These are phyloP conservation scores for Trametes elegans DNA, from an alignment of 768 basidiomycete species.

Conservation along the genomic window DNA sequence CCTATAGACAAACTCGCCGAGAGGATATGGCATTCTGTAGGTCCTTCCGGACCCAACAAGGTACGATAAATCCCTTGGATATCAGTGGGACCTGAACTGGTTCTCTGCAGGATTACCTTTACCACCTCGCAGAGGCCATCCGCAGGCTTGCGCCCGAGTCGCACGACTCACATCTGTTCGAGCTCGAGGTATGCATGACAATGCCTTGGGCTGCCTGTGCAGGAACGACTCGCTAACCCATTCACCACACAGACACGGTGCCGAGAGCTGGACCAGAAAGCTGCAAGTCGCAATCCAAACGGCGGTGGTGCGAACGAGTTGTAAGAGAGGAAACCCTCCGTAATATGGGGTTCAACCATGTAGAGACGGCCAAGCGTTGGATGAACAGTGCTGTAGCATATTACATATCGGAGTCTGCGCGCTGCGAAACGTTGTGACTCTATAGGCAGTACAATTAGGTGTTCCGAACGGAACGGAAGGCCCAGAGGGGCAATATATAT, in stretches of 20 bases:
- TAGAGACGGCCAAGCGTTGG: too few relatives aligned
- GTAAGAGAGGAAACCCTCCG: too few relatives aligned
- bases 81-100: neutral
- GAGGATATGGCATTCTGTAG: constrained; percentile 70
- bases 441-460: neutral
- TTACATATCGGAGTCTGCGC: too few relatives aligned
- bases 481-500: neutral
- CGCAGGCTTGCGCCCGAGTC: constrained; percentile 72
- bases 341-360: too few relatives aligned
- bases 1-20: constrained; percentile 65
- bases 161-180: constrained; percentile 71
- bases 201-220: neutral
- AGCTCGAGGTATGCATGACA: constrained; percentile 73
- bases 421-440: too few relatives aligned
- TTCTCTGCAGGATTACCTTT: constrained; percentile 75
- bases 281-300: neutral
- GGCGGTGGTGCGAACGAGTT: neutral
- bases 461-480: neutral
- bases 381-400: too few relatives aligned
- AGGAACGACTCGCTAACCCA: neutral
- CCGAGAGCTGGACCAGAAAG: constrained; percentile 22
- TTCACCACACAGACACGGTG: constrained; percentile 23
- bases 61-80: constrained; percentile 35
- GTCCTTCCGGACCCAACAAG: constrained; percentile 91
- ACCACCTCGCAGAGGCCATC: constrained; percentile 69